phyloP scores from a whole-genome alignment of 1,139 yeast species.

The Spencermartinsiella ligniputridi region DNA sequence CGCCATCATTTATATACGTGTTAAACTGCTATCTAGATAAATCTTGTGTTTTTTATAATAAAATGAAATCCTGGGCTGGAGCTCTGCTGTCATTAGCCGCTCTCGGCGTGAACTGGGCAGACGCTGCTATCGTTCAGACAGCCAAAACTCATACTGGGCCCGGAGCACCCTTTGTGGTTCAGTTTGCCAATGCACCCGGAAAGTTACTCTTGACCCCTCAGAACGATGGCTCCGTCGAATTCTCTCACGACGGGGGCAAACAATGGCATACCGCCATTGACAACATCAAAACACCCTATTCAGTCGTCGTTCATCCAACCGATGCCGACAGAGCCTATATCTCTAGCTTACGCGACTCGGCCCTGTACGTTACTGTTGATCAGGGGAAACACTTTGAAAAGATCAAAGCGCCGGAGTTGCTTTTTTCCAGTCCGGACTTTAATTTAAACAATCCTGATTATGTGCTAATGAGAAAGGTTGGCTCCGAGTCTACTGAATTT shows the following conservation, averaged over 20 bases:
- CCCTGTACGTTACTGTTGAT: slow-evolving; percentile 53
- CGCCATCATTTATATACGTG: too few species aligned
- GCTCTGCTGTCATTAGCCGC: too few species aligned
- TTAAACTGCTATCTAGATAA: too few species aligned
- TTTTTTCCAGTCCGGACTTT: slow-evolving; percentile 20
- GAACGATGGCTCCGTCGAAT: slow-evolving; percentile 28
- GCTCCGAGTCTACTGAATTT: slow-evolving; percentile 23
- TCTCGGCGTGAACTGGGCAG: too few species aligned
- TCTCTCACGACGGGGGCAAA: slow-evolving; percentile 58
- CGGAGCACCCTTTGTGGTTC: too few species aligned
- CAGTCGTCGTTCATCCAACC: not conserved
- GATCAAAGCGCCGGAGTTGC: slow-evolving; percentile 34
- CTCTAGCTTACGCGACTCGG: slow-evolving; percentile 35
- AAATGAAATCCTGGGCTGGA: too few species aligned
- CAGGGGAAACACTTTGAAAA: slow-evolving; percentile 55
- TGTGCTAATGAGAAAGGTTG: not conserved
- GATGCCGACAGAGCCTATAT: slow-evolving; percentile 51
- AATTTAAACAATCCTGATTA: not conserved
- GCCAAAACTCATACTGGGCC: too few species aligned
- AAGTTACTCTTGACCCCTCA: too few species aligned
- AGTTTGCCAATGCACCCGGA: too few species aligned
- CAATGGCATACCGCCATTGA: slow-evolving; percentile 43
- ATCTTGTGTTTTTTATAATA: too few species aligned
- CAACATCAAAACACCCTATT: not conserved
- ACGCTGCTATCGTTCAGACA: too few species aligned